Conservation (phyloP, 2,329 filamentous ascomycete genomes). For the Cladophialophora exuberans region DNA sequence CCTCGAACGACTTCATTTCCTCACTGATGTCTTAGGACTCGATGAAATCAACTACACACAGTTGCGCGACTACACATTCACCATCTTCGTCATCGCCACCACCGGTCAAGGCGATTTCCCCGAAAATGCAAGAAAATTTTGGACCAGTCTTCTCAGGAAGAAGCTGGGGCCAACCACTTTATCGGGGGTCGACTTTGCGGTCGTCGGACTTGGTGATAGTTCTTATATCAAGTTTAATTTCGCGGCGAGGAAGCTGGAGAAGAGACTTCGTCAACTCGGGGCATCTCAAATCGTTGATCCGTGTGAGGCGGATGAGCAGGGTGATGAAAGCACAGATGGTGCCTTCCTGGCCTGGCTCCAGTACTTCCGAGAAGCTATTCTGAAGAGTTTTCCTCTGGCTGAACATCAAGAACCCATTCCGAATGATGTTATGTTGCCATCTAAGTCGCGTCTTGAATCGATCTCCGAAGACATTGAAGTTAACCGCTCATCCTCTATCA, state of each 20-base stretch:
- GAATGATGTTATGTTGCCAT: constrained; percentile 25
- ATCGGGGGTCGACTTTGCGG: constrained; percentile 70
- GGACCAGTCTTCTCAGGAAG: constrained; percentile 80
- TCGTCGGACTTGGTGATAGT: constrained; percentile 91
- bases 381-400: constrained; percentile 71
- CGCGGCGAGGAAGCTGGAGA: constrained; percentile 85
- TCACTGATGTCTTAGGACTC: constrained; percentile 74
- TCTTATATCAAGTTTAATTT: constrained; percentile 97
- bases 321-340: constrained; percentile 86
- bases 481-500: constrained; percentile 7
- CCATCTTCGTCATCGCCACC: constrained; percentile 81
- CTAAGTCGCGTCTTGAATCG: constrained; percentile 20
- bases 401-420: constrained; percentile 52
- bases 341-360: constrained; percentile 78
- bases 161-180: constrained; percentile 74
- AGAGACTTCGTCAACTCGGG: constrained; percentile 80
- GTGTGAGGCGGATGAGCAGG: constrained; percentile 91
- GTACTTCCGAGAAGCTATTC: constrained; percentile 67
- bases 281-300: constrained; percentile 74
- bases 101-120: constrained; percentile 95
- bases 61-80: constrained; percentile 42
- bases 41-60: constrained; percentile 52
- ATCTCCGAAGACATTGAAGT: neutral
- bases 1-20: constrained; percentile 77
- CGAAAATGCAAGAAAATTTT: constrained; percentile 78